Conservation (phyloP, 805 yeast species). For the Candida yuanshanica region DNA sequence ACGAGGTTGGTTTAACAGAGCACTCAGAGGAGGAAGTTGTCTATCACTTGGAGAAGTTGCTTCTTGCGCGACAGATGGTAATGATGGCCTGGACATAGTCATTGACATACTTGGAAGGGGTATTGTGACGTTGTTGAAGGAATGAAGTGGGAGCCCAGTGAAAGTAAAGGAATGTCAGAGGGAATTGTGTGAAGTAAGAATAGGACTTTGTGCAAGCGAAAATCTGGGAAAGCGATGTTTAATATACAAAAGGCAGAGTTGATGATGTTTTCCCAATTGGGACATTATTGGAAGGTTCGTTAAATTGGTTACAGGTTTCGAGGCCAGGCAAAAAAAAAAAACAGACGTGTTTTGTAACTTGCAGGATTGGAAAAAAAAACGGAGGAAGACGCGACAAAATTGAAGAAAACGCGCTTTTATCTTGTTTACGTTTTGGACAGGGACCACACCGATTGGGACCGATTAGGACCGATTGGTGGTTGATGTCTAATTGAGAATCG, state of each 20-base stretch:
- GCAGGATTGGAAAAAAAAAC: too few relatives aligned
- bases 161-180: not conserved
- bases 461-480: too few relatives aligned
- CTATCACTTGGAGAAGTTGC: not conserved
- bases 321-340: not conserved
- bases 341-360: not conserved
- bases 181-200: not conserved
- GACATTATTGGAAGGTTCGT: not conserved
- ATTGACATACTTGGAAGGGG: slow-evolving; percentile 1
- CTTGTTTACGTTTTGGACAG: slow-evolving; percentile 9
- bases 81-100: slow-evolving; percentile 5
- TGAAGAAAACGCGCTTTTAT: too few relatives aligned
- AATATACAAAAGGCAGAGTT: not conserved
- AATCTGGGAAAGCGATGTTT: not conserved
- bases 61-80: slow-evolving; percentile 3
- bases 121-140: too few relatives aligned
- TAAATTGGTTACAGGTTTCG: not conserved
- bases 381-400: too few relatives aligned
- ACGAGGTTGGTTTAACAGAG: not conserved
- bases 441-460: not conserved
- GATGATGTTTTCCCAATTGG: not conserved
- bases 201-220: not conserved
- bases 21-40: slow-evolving; percentile 1
- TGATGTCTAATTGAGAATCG: too few relatives aligned
- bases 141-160: too few relatives aligned